Evolutionary conservation across 2,329 filamentous ascomycete genomes (phyloP).

Genomic region (Ceratocystis destructans): DNA sequence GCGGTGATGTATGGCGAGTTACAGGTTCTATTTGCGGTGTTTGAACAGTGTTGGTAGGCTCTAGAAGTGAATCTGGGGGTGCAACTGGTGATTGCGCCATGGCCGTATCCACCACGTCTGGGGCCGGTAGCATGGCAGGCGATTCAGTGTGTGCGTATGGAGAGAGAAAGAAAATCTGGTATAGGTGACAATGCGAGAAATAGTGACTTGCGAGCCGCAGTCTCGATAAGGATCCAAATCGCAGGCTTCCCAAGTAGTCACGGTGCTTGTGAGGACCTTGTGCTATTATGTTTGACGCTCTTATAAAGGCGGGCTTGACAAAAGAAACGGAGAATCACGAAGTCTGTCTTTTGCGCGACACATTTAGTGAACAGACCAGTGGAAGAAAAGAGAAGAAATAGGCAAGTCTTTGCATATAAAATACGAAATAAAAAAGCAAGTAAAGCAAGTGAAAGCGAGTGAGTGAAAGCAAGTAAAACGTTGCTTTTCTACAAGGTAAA

Average conservation of each 20-base stretch:
- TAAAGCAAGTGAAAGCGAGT: slow-evolving; percentile 5
- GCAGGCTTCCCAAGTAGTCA: not conserved
- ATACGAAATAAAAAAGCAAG: not conserved
- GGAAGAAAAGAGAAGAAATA: not conserved
- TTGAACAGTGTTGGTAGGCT: not conserved
- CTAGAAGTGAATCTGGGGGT: not conserved
- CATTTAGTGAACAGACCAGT: not conserved
- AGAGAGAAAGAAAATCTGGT: not conserved
- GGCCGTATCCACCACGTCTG: no score
- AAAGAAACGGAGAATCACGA: not conserved
- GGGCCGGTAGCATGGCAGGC: not conserved
- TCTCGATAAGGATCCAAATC: not conserved
- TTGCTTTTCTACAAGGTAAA: not conserved
- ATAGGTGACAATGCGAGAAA: not conserved
- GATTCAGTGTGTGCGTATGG: not conserved
- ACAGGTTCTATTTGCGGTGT: not conserved
- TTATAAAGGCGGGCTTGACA: not conserved
- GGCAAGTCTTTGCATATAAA: not conserved
- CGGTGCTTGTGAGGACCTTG: not conserved
- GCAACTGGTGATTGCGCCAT: not conserved
- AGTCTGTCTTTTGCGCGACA: not conserved
- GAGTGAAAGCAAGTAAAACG: slow-evolving; percentile 7
- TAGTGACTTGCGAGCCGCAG: not conserved
- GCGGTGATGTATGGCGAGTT: not conserved
- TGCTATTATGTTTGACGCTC: not conserved